Percentiles rank a stretch among this genome's conserved stretches.
Evolutionary conservation across 1,139 yeast genomes (phyloP).

Genomic region (Candida pseudoviswanathii): DNA sequence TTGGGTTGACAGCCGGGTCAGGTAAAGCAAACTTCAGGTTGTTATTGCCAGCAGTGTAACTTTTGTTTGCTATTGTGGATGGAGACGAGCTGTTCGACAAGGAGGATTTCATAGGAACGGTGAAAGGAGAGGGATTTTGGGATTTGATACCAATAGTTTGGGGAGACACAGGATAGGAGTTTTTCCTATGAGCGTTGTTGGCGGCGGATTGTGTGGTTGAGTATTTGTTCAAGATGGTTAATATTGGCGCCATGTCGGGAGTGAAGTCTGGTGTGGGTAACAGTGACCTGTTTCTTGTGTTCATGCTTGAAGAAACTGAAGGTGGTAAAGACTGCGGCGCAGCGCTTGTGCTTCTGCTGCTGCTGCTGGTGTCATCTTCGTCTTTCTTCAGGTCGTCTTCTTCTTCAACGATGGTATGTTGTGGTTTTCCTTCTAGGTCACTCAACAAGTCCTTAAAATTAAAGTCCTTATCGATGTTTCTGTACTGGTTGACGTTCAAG

Average conservation of each 20-base stretch:
- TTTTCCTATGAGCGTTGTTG: conserved; percentile 10
- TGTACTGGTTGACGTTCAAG: conserved; percentile 57
- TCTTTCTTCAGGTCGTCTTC: conserved; percentile 7
- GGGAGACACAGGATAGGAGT: conserved; percentile 18
- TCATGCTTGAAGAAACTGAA: conserved; percentile 11
- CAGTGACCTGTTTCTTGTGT: conserved; percentile 18
- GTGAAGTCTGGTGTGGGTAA: conserved; percentile 48
- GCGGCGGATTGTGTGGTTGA: conserved; percentile 9
- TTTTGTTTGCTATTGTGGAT: conserved; percentile 5
- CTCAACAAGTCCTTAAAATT: conserved; percentile 42
- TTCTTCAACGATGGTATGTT: conserved; percentile 3
- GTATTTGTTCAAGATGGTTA: conserved; percentile 31
- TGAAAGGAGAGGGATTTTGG: conserved; percentile 27
- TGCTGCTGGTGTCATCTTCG: conserved; percentile 13
- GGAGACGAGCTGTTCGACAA: conserved; percentile 12
- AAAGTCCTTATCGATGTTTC: conserved; percentile 60
- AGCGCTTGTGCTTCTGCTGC: conserved; percentile 12
- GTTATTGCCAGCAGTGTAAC: conserved; percentile 6
- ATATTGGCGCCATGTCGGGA: conserved; percentile 44
- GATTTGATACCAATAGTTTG: conserved; percentile 18
- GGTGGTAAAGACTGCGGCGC: conserved; percentile 8
- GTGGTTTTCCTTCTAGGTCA: conserved; percentile 9
- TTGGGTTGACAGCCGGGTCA: conserved; percentile 38
- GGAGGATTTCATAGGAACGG: conserved; percentile 24
- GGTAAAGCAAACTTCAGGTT: conserved; percentile 34